phyloP scores from a whole-genome alignment of 345 rosid genomes.

The Jatropha curcas region DNA sequence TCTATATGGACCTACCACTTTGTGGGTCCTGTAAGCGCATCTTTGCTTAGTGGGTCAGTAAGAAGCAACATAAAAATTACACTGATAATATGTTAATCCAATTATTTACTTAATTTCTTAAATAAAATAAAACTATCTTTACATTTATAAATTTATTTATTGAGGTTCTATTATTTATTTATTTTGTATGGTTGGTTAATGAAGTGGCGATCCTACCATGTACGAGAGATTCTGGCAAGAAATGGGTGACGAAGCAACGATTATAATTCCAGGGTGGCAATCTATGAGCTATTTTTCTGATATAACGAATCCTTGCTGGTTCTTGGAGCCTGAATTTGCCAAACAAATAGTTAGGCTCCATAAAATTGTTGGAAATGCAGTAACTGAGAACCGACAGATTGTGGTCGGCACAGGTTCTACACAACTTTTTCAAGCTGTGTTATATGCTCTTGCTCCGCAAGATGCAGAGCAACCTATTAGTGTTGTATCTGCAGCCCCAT shows the following conservation, averaged over 20 bases:
- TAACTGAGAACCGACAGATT: conserved; percentile 57
- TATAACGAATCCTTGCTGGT: conserved; percentile 70
- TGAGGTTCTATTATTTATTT: background rate
- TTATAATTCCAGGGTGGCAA: conserved; percentile 88
- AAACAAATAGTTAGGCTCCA: conserved; percentile 66
- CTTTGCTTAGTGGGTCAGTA: conserved; percentile 14
- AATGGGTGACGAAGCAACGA: conserved; percentile 63
- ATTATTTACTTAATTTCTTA: too few relatives aligned
- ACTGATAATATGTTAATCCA: background rate
- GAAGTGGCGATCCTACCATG: conserved; percentile 94
- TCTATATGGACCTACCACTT: conserved; percentile 25
- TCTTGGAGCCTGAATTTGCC: conserved; percentile 74
- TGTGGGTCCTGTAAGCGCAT: conserved; percentile 24
- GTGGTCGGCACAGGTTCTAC: conserved; percentile 95
- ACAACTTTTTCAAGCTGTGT: conserved; percentile 79
- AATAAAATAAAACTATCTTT: too few relatives aligned
- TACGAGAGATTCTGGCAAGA: conserved; percentile 73
- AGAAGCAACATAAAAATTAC: background rate
- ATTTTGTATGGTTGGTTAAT: conserved; percentile 5
- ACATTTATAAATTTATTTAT: too few relatives aligned
- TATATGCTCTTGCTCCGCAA: conserved; percentile 69
- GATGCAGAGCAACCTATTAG: conserved; percentile 58
- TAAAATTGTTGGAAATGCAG: conserved; percentile 74
- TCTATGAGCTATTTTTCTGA: conserved; percentile 85
- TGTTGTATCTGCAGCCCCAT: conserved; percentile 86